Conservation (phyloP, 2,329 filamentous ascomycete species). For the Exophiala calicioides region DNA sequence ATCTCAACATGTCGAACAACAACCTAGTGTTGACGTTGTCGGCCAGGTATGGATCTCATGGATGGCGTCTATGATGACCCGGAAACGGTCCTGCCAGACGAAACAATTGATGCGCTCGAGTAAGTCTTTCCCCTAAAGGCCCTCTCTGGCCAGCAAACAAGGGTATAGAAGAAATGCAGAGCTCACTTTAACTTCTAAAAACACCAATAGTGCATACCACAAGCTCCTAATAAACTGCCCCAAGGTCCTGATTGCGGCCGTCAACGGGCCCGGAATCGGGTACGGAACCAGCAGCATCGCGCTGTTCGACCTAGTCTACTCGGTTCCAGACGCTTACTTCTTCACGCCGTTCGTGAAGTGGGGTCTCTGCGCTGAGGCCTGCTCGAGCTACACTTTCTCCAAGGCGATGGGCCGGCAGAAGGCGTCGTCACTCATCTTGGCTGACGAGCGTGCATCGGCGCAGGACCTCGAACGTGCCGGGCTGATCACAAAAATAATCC, state of each 20-base stretch:
- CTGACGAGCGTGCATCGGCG: slow-evolving; percentile 15
- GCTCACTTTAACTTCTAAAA: too few relatives aligned
- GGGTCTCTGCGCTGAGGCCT: slow-evolving; percentile 85
- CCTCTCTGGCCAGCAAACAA: too few relatives aligned
- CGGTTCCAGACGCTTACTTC: slow-evolving; percentile 74
- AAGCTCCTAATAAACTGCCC: slow-evolving; percentile 62
- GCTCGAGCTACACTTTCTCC: slow-evolving; percentile 56
- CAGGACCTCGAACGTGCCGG: slow-evolving; percentile 15
- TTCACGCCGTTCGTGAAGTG: slow-evolving; percentile 88
- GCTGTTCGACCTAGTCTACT: slow-evolving; percentile 90
- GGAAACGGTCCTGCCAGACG: slow-evolving; percentile 3
- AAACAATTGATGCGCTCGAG: slow-evolving; percentile 1
- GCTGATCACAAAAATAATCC: slow-evolving; percentile 21
- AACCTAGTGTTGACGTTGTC: background rate
- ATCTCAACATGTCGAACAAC: background rate
- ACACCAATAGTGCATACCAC: slow-evolving; percentile 8
- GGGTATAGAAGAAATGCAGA: too few relatives aligned
- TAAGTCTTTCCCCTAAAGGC: background rate
- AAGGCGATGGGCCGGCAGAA: slow-evolving; percentile 21
- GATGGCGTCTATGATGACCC: slow-evolving; percentile 1
- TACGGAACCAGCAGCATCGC: slow-evolving; percentile 79
- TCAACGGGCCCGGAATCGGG: slow-evolving; percentile 89
- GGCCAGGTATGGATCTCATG: slow-evolving; percentile 7
- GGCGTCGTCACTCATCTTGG: slow-evolving; percentile 18
- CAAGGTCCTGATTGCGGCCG: slow-evolving; percentile 84